phyloP scores from a whole-genome alignment of 1,284 basidiomycete species.

The Xerocomus nothofagi region DNA sequence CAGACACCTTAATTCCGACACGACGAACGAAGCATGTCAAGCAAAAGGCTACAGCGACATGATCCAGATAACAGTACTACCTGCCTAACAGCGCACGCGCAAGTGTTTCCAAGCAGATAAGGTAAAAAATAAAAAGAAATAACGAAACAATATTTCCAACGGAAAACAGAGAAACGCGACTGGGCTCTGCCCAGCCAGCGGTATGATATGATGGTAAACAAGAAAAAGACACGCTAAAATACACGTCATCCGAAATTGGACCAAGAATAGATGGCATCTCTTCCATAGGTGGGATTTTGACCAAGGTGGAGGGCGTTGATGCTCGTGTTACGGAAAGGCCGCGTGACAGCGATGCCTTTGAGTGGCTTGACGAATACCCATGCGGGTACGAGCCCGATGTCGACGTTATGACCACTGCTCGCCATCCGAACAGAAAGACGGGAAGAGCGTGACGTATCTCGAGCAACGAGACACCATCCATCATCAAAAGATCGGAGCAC shows the following conservation, averaged over 20 bases:
- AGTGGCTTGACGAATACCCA: constrained; percentile 70
- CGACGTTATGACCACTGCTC: constrained; percentile 16
- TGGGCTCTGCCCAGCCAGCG: not conserved
- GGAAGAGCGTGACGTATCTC: constrained; percentile 43
- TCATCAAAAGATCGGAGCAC: constrained; percentile 67
- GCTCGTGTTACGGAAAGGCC: constrained; percentile 62
- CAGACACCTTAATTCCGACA: too few species aligned
- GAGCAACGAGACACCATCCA: constrained; percentile 72
- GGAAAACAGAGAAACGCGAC: not conserved
- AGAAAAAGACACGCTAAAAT: not conserved
- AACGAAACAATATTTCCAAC: too few species aligned
- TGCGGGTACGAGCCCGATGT: constrained; percentile 66
- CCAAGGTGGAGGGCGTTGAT: constrained; percentile 35
- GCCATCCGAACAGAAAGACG: constrained; percentile 3
- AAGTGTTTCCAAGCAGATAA: not conserved
- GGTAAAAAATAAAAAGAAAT: not conserved
- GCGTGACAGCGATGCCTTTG: constrained; percentile 55
- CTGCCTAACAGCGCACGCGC: not conserved
- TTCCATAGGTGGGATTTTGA: constrained; percentile 22
- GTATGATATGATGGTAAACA: not conserved
- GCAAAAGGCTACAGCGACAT: too few species aligned
- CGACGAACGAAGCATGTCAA: too few species aligned
- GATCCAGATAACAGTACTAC: not conserved
- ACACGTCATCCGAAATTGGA: constrained; percentile 50
- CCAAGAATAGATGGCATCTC: constrained; percentile 63